A percentile compares a stretch with the other conserved stretches of the same genome.
Conservation (phyloP, 176 grass and related monocot species). For the Bolboschoenus planiculmis region DNA sequence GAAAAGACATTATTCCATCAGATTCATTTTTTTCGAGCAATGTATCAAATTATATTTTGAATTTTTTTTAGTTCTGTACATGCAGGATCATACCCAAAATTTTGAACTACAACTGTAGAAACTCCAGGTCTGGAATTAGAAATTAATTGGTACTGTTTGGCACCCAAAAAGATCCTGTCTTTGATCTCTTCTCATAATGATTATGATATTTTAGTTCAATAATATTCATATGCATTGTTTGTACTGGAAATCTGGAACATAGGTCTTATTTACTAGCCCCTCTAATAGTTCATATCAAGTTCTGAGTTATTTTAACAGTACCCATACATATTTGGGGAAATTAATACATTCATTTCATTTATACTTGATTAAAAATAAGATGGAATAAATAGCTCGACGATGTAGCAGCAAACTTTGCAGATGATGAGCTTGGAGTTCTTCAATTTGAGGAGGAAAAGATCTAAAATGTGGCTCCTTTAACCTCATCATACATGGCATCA, state of each 20-base stretch:
- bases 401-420: background rate
- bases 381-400: background rate
- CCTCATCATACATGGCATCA: constrained; percentile 16
- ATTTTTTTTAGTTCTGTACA: background rate
- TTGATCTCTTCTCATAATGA: background rate
- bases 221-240: background rate
- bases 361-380: background rate
- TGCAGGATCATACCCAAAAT: background rate
- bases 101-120: background rate
- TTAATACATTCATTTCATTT: background rate
- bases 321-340: background rate
- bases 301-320: background rate
- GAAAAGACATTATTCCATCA: background rate
- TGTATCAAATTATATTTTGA: background rate
- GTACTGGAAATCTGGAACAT: background rate
- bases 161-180: background rate
- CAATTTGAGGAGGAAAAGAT: background rate
- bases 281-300: background rate
- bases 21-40: background rate
- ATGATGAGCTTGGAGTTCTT: background rate
- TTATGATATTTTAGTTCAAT: background rate
- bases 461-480: constrained; percentile 8
- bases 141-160: background rate
- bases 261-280: background rate
- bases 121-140: background rate